Percentiles rank a stretch among this genome's conserved stretches.
Conservation (phyloP, 192 early-diverging fungal genomes). For the Backusella luteola region DNA sequence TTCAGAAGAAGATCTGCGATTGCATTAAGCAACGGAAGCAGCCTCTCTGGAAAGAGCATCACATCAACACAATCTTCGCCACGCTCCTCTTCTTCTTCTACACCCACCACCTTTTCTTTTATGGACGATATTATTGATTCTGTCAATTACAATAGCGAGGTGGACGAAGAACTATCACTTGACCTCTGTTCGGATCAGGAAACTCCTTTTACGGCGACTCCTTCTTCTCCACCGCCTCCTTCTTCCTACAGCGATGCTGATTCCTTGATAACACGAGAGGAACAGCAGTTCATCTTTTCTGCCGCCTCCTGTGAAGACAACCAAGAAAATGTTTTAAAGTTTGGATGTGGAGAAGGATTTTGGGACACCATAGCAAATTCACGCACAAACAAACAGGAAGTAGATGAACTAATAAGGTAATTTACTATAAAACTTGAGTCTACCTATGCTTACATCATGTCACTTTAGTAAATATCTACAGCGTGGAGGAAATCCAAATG, state of each 20-base stretch:
- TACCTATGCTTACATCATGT: not conserved
- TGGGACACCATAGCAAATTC: constrained; percentile 22
- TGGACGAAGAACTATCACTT: not conserved
- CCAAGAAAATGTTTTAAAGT: not conserved
- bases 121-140: constrained; percentile 8
- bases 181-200: not conserved
- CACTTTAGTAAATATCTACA: constrained; percentile 28
- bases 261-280: not conserved
- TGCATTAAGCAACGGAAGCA: not conserved
- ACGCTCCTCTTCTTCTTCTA: not conserved
- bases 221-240: not conserved
- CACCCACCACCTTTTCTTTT: not conserved
- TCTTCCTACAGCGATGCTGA: not conserved
- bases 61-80: not conserved
- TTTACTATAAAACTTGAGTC: not conserved
- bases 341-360: constrained; percentile 27
- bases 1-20: constrained; percentile 12
- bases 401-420: constrained; percentile 24
- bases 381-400: constrained; percentile 13
- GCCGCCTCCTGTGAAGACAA: not conserved
- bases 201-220: not conserved
- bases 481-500: constrained; percentile 31
- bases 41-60: not conserved
- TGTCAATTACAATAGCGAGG: not conserved
- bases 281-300: not conserved